Evolutionary conservation across 2,329 filamentous ascomycete genomes (phyloP), one percentile per base, ranked within the genome.

Genomic region (Xylariomycetidae sp.): DNA sequence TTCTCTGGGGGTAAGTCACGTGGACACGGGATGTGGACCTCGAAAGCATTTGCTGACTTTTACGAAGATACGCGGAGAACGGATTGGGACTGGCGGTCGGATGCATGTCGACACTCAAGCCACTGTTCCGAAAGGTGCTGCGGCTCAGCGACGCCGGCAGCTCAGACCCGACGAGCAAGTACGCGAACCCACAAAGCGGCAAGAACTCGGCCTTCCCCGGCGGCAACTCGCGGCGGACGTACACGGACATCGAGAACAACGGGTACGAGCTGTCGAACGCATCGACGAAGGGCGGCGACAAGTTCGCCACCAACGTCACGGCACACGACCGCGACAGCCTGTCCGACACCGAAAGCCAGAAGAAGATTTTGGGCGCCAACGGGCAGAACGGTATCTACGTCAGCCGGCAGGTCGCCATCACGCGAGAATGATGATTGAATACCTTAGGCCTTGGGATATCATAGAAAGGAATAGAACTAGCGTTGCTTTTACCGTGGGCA

Each of bases 341-440:
- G 22, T 38, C 32, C 25, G 42, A 45, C 9, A 30, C 25, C 31
- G 42, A 43, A 6, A 43, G 37, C 22, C 37, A 43, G 31, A 31
- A 34, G 29, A 23, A 31, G 19, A 38, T 38, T 6, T 15, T 42
- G 31, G 16, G 29, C 13, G n/a, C 23, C 4, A 20, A 14, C 19
- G n/a, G n/a, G n/a, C 22, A 22, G 5, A 31, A 18, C 23, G 16
- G 23, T 10, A 32, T 32, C 10, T 22, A 19, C 10, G 29, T 36
- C 17, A 36, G 25, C 13, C 23, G 34, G 6, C 17, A 36, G 15
- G 19, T 36, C 14, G n/a, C 31, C 10, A 45, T 18, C 10, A 34
- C 19, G 15, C 19, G 43, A 47, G 12, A 39, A 39, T 10, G 51
- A 53, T 23, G n/a, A n/a, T n/a, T n/a, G n/a, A n/a, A n/a, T n/a